These are phyloP conservation scores for Eucalyptus decipiens DNA, from an alignment of 345 rosid genomes.

Conservation along the genomic window DNA sequence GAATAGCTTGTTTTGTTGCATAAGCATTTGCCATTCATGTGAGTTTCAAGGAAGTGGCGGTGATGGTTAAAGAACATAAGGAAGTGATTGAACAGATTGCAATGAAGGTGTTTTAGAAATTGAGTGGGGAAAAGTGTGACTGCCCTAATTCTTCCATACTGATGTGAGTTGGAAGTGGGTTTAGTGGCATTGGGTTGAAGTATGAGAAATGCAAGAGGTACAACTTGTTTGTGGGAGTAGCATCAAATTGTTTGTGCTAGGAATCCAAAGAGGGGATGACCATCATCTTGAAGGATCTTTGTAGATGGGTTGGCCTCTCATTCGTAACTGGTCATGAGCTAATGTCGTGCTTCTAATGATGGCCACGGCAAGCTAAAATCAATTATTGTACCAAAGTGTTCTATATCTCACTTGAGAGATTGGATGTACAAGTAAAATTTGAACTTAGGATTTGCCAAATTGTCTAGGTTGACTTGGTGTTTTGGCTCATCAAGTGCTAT, in stretches of 20 bases:
- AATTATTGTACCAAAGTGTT: not conserved
- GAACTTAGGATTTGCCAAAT: not conserved
- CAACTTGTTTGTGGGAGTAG: not conserved
- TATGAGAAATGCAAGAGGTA: not conserved
- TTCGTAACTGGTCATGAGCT: not conserved
- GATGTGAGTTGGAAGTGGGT: not conserved
- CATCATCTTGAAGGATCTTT: not conserved
- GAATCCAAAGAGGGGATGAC: not conserved
- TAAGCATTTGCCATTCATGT: not conserved
- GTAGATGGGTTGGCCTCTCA: not conserved
- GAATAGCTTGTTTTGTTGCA: not conserved
- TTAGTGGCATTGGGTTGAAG: not conserved
- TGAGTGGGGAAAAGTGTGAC: not conserved
- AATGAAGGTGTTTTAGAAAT: not conserved
- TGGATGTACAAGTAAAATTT: not conserved
- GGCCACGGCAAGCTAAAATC: not conserved
- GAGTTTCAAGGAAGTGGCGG: not conserved
- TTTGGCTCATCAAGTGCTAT: not conserved
- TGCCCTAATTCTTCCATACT: not conserved
- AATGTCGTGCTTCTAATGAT: not conserved
- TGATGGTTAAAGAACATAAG: not conserved
- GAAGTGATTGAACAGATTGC: not conserved
- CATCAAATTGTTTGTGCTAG: not conserved
- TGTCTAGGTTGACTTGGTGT: not conserved
- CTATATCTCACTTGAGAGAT: not conserved